Conservation (phyloP, 495 filamentous ascomycete species). For the Tricharina praecox region DNA sequence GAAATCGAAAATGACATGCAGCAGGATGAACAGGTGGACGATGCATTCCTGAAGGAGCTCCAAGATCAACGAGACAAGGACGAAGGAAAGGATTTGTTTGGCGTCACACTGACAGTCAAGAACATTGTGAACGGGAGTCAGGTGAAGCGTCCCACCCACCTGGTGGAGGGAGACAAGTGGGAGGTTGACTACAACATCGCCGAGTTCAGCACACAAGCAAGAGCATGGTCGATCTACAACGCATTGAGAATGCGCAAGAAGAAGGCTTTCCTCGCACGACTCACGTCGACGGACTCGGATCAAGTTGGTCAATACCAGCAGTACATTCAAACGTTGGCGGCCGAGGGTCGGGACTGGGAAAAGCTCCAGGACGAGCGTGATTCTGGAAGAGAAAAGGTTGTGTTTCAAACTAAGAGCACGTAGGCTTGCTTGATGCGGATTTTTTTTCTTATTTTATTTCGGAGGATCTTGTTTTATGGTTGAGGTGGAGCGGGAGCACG, state of each 20-base stretch:
- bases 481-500: too few species aligned
- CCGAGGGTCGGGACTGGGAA: slow-evolving; percentile 14
- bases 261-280: slow-evolving; percentile 7
- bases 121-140: slow-evolving; percentile 54
- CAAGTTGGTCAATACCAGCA: slow-evolving; percentile 16
- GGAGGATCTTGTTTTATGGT: too few species aligned
- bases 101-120: slow-evolving; percentile 48
- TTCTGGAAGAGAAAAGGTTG: background rate
- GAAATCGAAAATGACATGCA: slow-evolving; percentile 23
- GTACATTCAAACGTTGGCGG: slow-evolving; percentile 16
- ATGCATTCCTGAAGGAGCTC: background rate
- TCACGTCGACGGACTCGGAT: slow-evolving; percentile 8
- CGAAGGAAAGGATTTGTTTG: slow-evolving; percentile 28
- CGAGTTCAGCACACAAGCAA: slow-evolving; percentile 31
- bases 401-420: background rate
- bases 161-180: slow-evolving; percentile 46
- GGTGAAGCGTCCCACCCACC: slow-evolving; percentile 41
- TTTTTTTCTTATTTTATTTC: too few species aligned
- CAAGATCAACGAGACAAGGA: background rate
- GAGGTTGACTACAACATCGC: slow-evolving; percentile 54
- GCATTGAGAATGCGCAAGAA: slow-evolving; percentile 18
- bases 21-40: background rate
- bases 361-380: slow-evolving; percentile 5
- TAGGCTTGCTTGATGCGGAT: too few species aligned
- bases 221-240: slow-evolving; percentile 21